Conservation (phyloP, 75 land plant genomes). For the Pseudotsuga menziesii region DNA sequence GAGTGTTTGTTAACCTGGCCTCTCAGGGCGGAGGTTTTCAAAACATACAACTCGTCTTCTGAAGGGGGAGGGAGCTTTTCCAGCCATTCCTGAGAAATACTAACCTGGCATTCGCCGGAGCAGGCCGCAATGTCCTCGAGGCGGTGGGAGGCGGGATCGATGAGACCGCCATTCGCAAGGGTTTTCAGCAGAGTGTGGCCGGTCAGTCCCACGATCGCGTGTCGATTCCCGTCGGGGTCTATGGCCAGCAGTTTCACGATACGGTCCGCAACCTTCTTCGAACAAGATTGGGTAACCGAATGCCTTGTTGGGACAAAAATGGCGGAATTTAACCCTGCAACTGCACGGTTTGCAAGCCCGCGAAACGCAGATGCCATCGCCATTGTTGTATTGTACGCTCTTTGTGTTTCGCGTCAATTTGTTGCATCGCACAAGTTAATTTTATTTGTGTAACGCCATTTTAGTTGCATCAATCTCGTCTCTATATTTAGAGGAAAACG, state of each 20-base stretch:
- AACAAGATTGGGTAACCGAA: neutral
- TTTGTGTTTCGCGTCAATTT: no score
- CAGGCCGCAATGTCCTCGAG: slow-evolving; percentile 38
- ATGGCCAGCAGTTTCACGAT: slow-evolving; percentile 31
- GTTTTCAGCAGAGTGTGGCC: slow-evolving; percentile 37
- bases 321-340: slow-evolving; percentile 2
- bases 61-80: slow-evolving; percentile 34
- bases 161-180: slow-evolving; percentile 21
- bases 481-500: no score
- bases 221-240: slow-evolving; percentile 26
- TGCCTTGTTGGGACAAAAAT: neutral
- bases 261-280: slow-evolving; percentile 22
- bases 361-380: slow-evolving; percentile 7
- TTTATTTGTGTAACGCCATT: no score
- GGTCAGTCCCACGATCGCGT: slow-evolving; percentile 21
- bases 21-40: slow-evolving; percentile 9
- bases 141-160: slow-evolving; percentile 32
- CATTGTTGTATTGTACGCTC: neutral
- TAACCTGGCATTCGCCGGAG: slow-evolving; percentile 39
- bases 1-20: slow-evolving; percentile 26
- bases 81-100: slow-evolving; percentile 38
- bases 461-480: no score
- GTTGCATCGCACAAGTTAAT: no score
- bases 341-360: slow-evolving; percentile 8
- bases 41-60: slow-evolving; percentile 38